Conservation (phyloP, 1,284 basidiomycete genomes). For the Omphalotus olearius region DNA sequence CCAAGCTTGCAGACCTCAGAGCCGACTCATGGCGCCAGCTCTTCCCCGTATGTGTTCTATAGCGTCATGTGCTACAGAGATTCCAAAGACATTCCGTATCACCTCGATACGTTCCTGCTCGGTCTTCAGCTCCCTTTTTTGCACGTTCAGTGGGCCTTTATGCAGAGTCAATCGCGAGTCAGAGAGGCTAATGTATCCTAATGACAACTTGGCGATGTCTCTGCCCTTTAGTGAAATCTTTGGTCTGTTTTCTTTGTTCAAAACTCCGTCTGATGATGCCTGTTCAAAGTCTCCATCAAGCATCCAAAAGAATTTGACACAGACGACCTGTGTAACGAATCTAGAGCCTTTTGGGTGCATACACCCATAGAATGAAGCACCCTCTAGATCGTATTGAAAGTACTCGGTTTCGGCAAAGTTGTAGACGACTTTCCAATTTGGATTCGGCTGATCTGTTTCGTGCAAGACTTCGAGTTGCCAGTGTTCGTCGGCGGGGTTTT, state of each 20-base stretch:
- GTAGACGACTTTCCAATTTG: conserved; percentile 22
- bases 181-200: conserved; percentile 19
- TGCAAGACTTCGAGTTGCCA: conserved; percentile 30
- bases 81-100: conserved; percentile 28
- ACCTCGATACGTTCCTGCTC: conserved; percentile 30
- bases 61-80: conserved; percentile 21
- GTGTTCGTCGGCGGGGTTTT: conserved; percentile 13
- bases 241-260: background rate
- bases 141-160: conserved; percentile 25
- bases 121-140: conserved; percentile 21
- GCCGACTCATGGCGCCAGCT: too few relatives aligned
- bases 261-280: background rate
- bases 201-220: background rate
- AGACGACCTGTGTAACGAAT: conserved; percentile 29
- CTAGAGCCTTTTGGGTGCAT: conserved; percentile 11
- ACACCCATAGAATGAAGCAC: conserved; percentile 24
- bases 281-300: conserved; percentile 20
- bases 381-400: conserved; percentile 25
- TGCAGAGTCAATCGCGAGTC: conserved; percentile 22
- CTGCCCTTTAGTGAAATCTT: background rate
- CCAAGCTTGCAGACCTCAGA: too few relatives aligned
- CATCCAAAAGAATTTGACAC: conserved; percentile 25
- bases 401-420: conserved; percentile 34
- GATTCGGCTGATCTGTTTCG: conserved; percentile 12
- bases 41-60: conserved; percentile 24